These are phyloP conservation scores for Moesziomyces sp. DNA, from an alignment of 1,284 basidiomycete species.

Conservation along the genomic window DNA sequence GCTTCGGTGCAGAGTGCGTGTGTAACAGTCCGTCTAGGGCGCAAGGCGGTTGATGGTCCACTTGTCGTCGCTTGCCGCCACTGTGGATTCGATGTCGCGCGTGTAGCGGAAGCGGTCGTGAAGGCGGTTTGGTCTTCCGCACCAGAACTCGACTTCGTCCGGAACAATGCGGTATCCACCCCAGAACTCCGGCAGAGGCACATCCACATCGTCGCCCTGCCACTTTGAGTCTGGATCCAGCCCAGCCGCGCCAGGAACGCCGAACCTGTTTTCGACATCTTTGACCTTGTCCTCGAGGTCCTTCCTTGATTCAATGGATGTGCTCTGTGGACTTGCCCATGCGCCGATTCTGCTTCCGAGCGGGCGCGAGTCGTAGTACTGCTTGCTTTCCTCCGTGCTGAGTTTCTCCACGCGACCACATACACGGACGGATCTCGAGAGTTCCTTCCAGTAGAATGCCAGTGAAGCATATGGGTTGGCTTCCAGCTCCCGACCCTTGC, in stretches of 20 bases:
- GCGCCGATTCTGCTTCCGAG: constrained; percentile 87
- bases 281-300: constrained; percentile 75
- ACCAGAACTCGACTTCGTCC: constrained; percentile 74
- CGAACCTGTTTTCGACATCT: constrained; percentile 75
- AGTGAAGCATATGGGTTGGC: constrained; percentile 78
- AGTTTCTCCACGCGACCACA: constrained; percentile 86
- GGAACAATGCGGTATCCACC: constrained; percentile 95
- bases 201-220: constrained; percentile 49
- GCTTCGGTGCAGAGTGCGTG: too few relatives aligned
- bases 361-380: constrained; percentile 86
- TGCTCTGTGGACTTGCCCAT: constrained; percentile 89
- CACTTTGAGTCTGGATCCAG: constrained; percentile 39
- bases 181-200: constrained; percentile 92
- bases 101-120: constrained; percentile 65
- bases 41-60: constrained; percentile 57
- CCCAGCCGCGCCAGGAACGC: constrained; percentile 69
- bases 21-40: constrained; percentile 25
- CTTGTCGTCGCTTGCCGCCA: constrained; percentile 26
- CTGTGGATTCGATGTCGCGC: constrained; percentile 17
- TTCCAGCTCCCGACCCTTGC: constrained; percentile 84
- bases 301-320: constrained; percentile 77
- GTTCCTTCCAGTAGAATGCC: constrained; percentile 90
- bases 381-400: constrained; percentile 76
- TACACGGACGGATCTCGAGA: constrained; percentile 83
- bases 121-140: constrained; percentile 60